These are phyloP conservation scores for Anthoceros angustus DNA, from an alignment of 225 moss, liverwort and hornwort species.

Conservation along the genomic window DNA sequence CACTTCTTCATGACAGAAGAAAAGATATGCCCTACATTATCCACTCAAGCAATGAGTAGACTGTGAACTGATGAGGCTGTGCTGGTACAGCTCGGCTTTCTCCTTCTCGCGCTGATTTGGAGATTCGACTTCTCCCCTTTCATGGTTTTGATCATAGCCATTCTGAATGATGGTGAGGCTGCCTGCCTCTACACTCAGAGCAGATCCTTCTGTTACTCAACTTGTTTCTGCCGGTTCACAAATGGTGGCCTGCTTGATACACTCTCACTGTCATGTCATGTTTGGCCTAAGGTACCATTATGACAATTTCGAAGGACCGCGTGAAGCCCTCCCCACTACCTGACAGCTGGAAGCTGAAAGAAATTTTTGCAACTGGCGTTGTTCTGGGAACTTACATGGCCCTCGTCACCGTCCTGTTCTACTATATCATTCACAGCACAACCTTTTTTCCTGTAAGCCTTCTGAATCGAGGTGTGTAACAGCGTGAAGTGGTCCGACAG, in stretches of 20 bases:
- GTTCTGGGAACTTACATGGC: background rate
- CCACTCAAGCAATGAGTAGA: background rate
- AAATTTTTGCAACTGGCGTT: constrained; percentile 1
- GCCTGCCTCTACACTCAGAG: background rate
- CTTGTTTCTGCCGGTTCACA: background rate
- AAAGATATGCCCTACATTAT: no score
- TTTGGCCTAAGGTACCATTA: background rate
- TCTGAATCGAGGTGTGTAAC: background rate
- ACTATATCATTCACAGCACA: background rate
- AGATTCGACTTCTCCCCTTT: background rate
- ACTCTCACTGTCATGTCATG: background rate
- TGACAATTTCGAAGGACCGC: constrained; percentile 1
- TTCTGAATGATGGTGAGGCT: constrained; percentile 1
- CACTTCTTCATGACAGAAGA: no score
- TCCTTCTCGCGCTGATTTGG: constrained; percentile 2
- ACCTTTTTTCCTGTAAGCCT: background rate
- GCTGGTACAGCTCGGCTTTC: background rate
- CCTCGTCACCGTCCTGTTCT: background rate
- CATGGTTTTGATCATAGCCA: background rate
- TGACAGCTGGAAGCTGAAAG: constrained; percentile 4
- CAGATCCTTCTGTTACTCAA: background rate
- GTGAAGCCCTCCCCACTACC: background rate
- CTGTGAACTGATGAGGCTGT: background rate
- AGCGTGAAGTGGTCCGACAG: background rate
- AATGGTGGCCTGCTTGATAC: background rate